Conservation (phyloP, 129 eudicot species). For the Mikania micrantha region DNA sequence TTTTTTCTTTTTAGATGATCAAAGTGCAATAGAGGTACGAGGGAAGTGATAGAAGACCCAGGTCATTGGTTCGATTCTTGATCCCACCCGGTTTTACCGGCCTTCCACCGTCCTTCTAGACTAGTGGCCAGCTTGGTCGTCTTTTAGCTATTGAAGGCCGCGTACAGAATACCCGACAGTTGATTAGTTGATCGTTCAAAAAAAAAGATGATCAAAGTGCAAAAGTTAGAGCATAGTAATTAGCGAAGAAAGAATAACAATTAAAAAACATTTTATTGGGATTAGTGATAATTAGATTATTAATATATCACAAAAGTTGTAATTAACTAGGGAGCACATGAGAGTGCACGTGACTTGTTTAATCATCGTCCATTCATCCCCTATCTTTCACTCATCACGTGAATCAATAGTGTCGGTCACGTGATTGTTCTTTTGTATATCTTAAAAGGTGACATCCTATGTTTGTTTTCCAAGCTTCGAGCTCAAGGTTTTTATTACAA, state of each 20-base stretch:
- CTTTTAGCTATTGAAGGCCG: too few species aligned
- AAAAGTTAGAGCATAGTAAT: background rate
- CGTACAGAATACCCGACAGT: too few species aligned
- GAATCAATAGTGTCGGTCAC: slow-evolving; percentile 39
- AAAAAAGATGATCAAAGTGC: background rate
- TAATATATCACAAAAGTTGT: slow-evolving; percentile 18
- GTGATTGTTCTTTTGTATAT: slow-evolving; percentile 22
- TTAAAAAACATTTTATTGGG: slow-evolving; percentile 21
- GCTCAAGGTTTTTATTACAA: too few species aligned
- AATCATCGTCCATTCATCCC: slow-evolving; percentile 32
- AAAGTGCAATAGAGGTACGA: too few species aligned
- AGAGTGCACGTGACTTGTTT: slow-evolving; percentile 33
- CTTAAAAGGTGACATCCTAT: slow-evolving; percentile 24
- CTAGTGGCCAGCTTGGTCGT: too few species aligned
- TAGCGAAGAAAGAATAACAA: background rate
- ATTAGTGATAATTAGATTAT: slow-evolving; percentile 9
- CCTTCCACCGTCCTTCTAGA: too few species aligned
- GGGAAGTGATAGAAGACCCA: too few species aligned
- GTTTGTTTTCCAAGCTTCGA: slow-evolving; percentile 21
- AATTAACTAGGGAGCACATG: slow-evolving; percentile 30
- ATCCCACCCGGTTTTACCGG: too few species aligned
- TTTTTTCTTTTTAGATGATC: too few species aligned
- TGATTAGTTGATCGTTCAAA: too few species aligned
- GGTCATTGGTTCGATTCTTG: too few species aligned
- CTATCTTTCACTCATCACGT: slow-evolving; percentile 35